Base-by-base conservation (phyloP, 768 basidiomycete species). In the Suillus paluster region DNA sequence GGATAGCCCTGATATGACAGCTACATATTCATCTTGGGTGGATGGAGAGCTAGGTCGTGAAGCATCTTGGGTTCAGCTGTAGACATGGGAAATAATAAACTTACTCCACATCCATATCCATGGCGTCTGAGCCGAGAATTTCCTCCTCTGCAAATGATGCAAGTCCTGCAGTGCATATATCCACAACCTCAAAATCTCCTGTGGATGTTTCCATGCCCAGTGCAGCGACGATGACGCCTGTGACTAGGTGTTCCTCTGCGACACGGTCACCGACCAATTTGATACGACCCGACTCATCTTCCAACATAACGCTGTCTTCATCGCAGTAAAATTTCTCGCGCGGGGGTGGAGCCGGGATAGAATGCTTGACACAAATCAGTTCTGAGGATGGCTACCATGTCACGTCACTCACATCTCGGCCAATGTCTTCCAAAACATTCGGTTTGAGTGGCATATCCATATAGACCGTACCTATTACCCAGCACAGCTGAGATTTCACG, bases 381-480 rank as follows among this genome's bases (percentile, higher is more conserved):
- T 36, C 57, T 59, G 53, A 58, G 60, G 63, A 15, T 36, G 41
- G 4, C 30, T 25, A 27, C 17, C 45, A 65, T 63, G 23, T 57
- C 52, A 46, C 57, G 59, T 53, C 23, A 81, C 93, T 67, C 70
- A 98, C 97, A 68, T 99, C 95, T 73, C 92, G 84, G 25, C 90
- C 94, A 66, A 99, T 85, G 65, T 99, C 97, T 68, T 95, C 91
- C 64, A 99, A 83, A n/a, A 99, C 92, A 70, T 98, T 99, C 0
- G 97, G 97, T 71, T 99, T 99, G 57, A 99, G 81, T 10, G 95
- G 94, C 97, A 99, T 99, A 63, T 99, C 95, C 88, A 99, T 90
- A 74, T 98, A 99, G 7, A 98, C 89, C 0, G 97, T 99, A 4
- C 97, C 97, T 58, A 97, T 80, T 63, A 99, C 84, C 74, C 90